Conservation (phyloP, 2,329 filamentous ascomycete species). For the Pseudovirgaria hyperparasitica region DNA sequence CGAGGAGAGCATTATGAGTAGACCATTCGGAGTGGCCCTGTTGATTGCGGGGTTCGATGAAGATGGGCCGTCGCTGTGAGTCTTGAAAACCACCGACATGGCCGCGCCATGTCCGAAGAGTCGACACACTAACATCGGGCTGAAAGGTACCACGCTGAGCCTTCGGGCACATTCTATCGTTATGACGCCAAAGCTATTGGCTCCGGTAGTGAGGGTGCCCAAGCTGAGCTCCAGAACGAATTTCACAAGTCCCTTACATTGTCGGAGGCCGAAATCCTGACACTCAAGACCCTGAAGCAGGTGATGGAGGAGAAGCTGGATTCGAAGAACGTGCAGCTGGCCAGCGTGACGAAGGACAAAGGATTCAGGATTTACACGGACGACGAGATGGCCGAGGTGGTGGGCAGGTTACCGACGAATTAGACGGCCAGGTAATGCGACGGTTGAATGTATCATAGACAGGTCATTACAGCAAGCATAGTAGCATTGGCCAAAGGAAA, state of each 20-base stretch:
- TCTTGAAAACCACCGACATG: no score
- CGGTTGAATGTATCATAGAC: no score
- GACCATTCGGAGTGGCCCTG: slow-evolving; percentile 91
- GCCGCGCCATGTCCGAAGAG: not conserved
- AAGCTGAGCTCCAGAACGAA: slow-evolving; percentile 96
- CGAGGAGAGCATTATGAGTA: slow-evolving; percentile 96
- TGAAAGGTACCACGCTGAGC: slow-evolving; percentile 81
- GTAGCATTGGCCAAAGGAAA: no score
- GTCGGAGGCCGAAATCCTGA: slow-evolving; percentile 82
- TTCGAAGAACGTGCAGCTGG: slow-evolving; percentile 95
- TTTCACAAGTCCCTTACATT: slow-evolving; percentile 97
- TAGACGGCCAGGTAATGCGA: slow-evolving; percentile 15
- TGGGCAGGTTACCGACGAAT: slow-evolving; percentile 57
- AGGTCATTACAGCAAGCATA: no score
- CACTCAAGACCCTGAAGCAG: slow-evolving; percentile 96
- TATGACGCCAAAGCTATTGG: slow-evolving; percentile 99
- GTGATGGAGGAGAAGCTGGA: slow-evolving; percentile 99
- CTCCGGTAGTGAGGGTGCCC: slow-evolving; percentile 90
- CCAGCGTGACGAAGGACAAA: slow-evolving; percentile 93
- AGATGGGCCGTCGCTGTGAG: slow-evolving; percentile 79
- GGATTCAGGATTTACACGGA: slow-evolving; percentile 98
- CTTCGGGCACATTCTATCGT: slow-evolving; percentile 94
- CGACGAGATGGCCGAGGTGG: slow-evolving; percentile 89
- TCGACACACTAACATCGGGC: slow-evolving; percentile 3
- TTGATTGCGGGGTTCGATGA: slow-evolving; percentile 96